Evolutionary conservation across 2,329 filamentous ascomycete species (phyloP).

Genomic region (Trichoderma harzianum): DNA sequence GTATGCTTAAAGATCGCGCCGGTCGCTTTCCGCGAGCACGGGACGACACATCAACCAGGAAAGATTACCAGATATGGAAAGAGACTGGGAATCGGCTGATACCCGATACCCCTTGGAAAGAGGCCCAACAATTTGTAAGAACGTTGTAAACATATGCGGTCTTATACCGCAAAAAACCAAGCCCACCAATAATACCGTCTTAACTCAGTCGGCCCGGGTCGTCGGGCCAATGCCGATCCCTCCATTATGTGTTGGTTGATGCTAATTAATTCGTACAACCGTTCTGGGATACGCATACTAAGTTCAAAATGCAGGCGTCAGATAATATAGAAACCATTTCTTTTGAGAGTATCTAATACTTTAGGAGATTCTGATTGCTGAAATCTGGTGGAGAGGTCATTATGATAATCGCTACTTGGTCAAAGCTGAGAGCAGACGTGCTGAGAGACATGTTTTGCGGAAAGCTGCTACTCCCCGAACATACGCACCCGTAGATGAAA

Average conservation of each 20-base stretch:
- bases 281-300: background rate
- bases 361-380: background rate
- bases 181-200: background rate
- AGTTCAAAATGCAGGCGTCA: background rate
- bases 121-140: background rate
- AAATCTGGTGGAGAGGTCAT: background rate
- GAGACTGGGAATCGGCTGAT: background rate
- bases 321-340: background rate
- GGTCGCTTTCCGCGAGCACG: background rate
- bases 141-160: background rate
- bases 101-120: background rate
- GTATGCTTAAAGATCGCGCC: background rate
- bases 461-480: background rate
- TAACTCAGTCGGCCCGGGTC: background rate
- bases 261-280: background rate
- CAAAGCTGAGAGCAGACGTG: background rate
- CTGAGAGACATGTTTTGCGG: background rate
- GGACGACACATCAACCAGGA: background rate
- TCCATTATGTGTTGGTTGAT: background rate
- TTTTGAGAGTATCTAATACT: background rate
- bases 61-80: background rate
- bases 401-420: background rate
- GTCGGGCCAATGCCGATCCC: conserved; percentile 1
- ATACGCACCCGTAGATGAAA: background rate
- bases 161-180: background rate